phyloP scores from a whole-genome alignment of 305 asterid species.

The Fraxinus paxiana region DNA sequence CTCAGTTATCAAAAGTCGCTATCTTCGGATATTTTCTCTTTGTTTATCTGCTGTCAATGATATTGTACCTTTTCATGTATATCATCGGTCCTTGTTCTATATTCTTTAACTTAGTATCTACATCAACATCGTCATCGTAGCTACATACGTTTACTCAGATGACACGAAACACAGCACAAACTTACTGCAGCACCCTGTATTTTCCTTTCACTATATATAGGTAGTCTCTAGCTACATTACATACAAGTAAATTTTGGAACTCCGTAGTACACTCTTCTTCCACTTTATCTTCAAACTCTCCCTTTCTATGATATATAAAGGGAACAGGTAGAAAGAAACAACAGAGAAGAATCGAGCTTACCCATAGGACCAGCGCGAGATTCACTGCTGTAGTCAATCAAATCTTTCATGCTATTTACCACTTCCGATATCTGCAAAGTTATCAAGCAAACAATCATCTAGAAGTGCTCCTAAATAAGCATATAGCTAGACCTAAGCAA shows the following conservation, averaged over 20 bases:
- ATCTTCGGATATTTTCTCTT: neutral
- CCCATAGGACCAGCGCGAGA: constrained; percentile 81
- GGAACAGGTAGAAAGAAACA: constrained; percentile 5
- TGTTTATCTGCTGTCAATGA: neutral
- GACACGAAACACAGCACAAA: neutral
- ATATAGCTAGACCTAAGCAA: neutral
- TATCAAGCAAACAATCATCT: neutral
- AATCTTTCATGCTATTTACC: constrained; percentile 89
- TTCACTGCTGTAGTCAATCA: constrained; percentile 72
- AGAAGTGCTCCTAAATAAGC: neutral
- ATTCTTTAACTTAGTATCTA: neutral
- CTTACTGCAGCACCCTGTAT: neutral
- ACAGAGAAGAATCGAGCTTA: constrained; percentile 32
- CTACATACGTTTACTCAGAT: neutral
- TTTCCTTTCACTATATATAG: neutral
- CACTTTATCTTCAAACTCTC: neutral
- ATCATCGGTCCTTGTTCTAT: neutral
- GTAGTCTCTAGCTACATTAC: neutral
- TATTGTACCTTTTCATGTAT: neutral
- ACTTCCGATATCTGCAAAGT: constrained; percentile 81
- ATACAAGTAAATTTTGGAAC: neutral
- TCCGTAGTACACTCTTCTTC: neutral
- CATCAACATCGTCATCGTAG: neutral
- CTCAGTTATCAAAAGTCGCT: neutral
- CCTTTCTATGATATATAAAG: constrained; percentile 1